These are phyloP conservation scores for Stemphylium lycopersici DNA, from an alignment of 2,329 filamentous ascomycete genomes.

Conservation along the genomic window DNA sequence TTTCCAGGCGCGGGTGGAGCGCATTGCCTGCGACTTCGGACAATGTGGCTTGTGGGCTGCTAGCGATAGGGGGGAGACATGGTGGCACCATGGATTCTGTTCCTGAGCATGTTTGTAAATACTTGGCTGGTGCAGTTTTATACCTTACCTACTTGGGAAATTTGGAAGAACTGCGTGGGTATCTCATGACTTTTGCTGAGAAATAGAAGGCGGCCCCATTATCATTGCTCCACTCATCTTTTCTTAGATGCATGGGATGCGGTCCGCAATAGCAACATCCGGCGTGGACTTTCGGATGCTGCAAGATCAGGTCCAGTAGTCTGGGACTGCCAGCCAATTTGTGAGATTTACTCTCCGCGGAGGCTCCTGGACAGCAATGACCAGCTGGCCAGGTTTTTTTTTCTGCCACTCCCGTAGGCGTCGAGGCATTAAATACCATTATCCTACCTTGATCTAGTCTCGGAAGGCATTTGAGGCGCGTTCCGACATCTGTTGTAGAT, in stretches of 20 bases:
- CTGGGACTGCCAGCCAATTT: not conserved
- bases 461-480: not conserved
- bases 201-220: not conserved
- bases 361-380: not conserved
- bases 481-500: not conserved
- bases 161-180: not conserved
- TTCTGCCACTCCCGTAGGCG: not conserved
- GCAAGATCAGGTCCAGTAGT: not conserved
- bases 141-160: not conserved
- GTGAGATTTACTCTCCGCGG: constrained; percentile 2
- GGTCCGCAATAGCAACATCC: not conserved
- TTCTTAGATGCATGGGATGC: not conserved
- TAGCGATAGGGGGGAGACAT: not conserved
- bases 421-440: not conserved
- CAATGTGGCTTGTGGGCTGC: constrained; percentile 7
- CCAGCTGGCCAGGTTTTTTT: not conserved
- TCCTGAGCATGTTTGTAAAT: not conserved
- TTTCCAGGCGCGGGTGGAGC: constrained; percentile 11
- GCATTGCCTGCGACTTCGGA: constrained; percentile 4
- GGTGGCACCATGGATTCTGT: not conserved
- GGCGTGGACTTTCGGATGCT: not conserved
- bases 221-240: not conserved
- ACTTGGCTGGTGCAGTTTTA: constrained; percentile 1
- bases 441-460: constrained; percentile 5
- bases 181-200: not conserved